Evolutionary conservation across 345 rosid species (phyloP).

Genomic region (Gossypium anomalum): DNA sequence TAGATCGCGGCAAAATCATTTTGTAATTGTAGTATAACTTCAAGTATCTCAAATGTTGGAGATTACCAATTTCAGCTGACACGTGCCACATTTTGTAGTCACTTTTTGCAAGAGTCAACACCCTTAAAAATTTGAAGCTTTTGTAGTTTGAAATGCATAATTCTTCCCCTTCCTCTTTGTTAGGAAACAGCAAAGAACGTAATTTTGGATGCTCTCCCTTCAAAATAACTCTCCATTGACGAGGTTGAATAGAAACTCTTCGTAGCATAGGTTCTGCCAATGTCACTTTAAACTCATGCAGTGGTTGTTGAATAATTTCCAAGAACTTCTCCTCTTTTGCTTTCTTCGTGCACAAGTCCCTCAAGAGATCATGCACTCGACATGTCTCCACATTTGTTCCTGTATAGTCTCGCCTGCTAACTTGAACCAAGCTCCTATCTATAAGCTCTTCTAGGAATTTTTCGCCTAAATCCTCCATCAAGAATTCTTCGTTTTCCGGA

Average conservation of each 20-base stretch:
- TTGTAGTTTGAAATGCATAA: too few relatives aligned
- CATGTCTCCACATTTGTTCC: constrained; percentile 11
- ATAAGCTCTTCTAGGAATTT: constrained; percentile 10
- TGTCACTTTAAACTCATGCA: too few relatives aligned
- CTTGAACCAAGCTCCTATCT: constrained; percentile 17
- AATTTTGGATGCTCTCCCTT: too few relatives aligned
- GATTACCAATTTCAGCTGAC: too few relatives aligned
- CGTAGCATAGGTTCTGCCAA: neutral
- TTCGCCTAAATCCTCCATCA: constrained; percentile 24
- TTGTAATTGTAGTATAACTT: fast-evolving
- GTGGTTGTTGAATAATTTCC: neutral
- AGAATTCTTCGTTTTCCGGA: neutral
- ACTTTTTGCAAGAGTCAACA: fast-evolving
- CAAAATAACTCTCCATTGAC: too few relatives aligned
- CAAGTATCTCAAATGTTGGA: too few relatives aligned
- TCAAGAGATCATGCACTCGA: constrained; percentile 7
- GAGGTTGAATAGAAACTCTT: neutral
- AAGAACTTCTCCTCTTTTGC: constrained; percentile 12
- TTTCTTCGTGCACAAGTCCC: neutral
- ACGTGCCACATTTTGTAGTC: fast-evolving
- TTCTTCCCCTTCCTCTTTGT: fast-evolving
- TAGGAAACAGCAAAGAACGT: too few relatives aligned
- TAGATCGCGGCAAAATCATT: too few relatives aligned
- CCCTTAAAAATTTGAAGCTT: too few relatives aligned
- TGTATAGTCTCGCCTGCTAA: neutral